Evolutionary conservation across 2,329 filamentous ascomycete species (phyloP), one percentile per base, ranked within the genome.

Genomic region (Aspergillus felis): DNA sequence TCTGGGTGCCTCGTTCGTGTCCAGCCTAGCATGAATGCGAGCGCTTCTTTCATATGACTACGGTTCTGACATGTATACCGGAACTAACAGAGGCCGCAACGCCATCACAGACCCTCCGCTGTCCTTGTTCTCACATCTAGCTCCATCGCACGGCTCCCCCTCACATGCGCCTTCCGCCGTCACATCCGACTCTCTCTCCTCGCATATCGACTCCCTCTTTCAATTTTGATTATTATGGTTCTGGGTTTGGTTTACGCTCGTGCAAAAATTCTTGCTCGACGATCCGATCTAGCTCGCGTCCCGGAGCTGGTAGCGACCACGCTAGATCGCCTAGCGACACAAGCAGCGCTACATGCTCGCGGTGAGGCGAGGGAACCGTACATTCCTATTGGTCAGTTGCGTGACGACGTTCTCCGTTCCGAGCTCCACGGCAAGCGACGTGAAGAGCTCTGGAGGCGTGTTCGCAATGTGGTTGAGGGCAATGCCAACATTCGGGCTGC

Each of bases 401-500:
- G 94, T 58, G 94, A 99, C 69, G 93, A 97, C 69, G 88, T 99
- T 3, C 80, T 99, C 42, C 83, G 93, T 22, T 85, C 88, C 28
- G 87, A 96, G 60, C 91, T 97, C 72, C 88, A 84, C 3, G 82
- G 92, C 22, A 81, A 82, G 8, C 85, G 92, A 66, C 83, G 94
- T 41, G 89, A 94, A 69, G 84, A 85, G 56, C 80, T 99, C 52
- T 99, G 95, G 94, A 83, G 86, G 62, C 85, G 86, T 51, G 94
- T 99, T 22, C 84, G 86, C 64, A 84, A 81, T 53, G 88, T 97
- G 53, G 92, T 99, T 0, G 94, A 99, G 75, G 87, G 87, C 74
- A 99, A 99, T 73, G 89, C 90, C 59, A 99, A 99, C 69, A 89
- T 99, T 17, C 84, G 94, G 46, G 90, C 76, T 75, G 92, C 82